Base-by-base conservation (phyloP, 2,329 filamentous ascomycete species). In the Epichloe gansuensis region DNA sequence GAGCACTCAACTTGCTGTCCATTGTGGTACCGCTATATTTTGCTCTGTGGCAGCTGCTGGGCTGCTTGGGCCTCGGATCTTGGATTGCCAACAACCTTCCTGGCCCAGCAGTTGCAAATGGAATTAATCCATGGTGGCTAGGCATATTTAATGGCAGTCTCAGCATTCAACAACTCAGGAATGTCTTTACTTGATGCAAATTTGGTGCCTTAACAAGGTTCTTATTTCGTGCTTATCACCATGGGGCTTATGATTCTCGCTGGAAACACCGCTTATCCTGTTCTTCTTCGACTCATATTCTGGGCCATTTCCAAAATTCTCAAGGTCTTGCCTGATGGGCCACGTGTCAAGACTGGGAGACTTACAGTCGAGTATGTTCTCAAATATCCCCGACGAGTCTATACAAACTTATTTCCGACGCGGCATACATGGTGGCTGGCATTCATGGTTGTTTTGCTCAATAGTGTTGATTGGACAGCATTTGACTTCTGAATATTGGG, bases 101-200 rank as follows among this genome's bases (percentile, higher is more conserved):
- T 1, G 66, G 67, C 8, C 67, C 72, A 4, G 72, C 80, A 1
- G 60, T 66, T 2, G 65, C 62, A 4, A 84, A 85, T 61, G 78
- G 75, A 12, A 72, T 82, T 51, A 78, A 80, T 53, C 77, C 82
- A 36, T 85, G 79, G 78, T 86, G 82, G 82, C 70, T 80, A 2
- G 82, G 82, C 41, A 74, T 80, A 44, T 87, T 86, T 66, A 81
- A 84, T 55, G 79, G 78, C 2, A n/a, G 75, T 80, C 4, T 84
- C 80, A 17, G 82, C 82, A 0, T 87, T 86, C 64, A 85, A 84
- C 65, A 86, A 85, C 57, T 81, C 75, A n/a, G 82, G 82, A 41
- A 84, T 87, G 80, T 78, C 76, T 21, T 69, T 85, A 38, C 66
- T 85, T 12, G 81, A 86, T 61, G 74, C 76, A 41, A 85, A 84